Evolutionary conservation across 768 basidiomycete species (phyloP), one percentile per base, ranked within the genome.

Genomic region (Leccinum subgranulosum): DNA sequence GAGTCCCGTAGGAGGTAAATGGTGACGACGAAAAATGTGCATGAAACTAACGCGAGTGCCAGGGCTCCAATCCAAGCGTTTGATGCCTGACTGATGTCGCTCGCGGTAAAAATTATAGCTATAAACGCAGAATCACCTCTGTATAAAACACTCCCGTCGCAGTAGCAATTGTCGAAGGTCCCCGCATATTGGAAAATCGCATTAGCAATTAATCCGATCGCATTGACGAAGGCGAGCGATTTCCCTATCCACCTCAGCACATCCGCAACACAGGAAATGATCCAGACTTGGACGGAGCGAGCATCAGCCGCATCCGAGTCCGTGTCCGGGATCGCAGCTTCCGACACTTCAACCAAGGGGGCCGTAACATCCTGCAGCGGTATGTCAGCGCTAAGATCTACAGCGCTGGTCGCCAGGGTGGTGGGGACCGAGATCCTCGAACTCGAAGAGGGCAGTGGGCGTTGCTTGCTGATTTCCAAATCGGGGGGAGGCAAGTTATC

Each of bases 181-280:
- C 63, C 55, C 5, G 65, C 41, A 28, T 66, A 74, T 34, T 74
- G 73, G 31, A 75, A 63, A 11, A 74, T 2, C 12, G 69, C 71
- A 11, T 55, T 60, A 39, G 60, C 21, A 17, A 74, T 2, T 49
- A 70, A 58, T 11, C 60, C 60, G 14, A 67, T 58, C 6, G 71
- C 64, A 28, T 74, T 74, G 51, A 59, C 6, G 12, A 65, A 49
- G 5, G 74, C 73, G 15, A 75, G 29, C 3, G 56, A 17, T 55
- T 74, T 69, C 11, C 68, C 69, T 10, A 55, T 36, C 57, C 69
- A 65, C 1, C 73, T 64, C 2, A 74, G 54, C 55, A 41, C 49
- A 14, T 66, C 51, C 0, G 71, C 60, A 14, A 62, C 3, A 0
- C 15, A 6, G 4, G 27, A 23, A 23, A 23, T 23, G 23, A 3